Evolutionary conservation across 179 eudicot genomes (phyloP).

Genomic region (Actinidia chinensis): DNA sequence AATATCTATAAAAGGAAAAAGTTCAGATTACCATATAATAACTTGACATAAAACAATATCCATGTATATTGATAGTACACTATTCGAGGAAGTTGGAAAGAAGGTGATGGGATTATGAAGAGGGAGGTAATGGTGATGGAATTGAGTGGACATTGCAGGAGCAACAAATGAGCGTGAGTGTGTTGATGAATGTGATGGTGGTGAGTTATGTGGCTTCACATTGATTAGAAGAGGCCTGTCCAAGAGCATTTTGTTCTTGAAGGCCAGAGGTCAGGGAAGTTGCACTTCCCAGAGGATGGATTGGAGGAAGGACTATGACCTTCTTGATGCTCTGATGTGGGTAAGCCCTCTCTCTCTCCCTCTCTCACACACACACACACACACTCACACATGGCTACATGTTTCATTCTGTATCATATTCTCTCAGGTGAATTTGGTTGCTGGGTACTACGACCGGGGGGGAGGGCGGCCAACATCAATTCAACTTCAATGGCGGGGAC

Average conservation of each 20-base stretch:
- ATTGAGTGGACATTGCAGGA: background rate
- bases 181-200: background rate
- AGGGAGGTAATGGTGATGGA: background rate
- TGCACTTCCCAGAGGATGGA: conserved; percentile 48
- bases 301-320: conserved; percentile 60
- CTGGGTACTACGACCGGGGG: conserved; percentile 74
- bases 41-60: background rate
- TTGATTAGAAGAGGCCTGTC: conserved; percentile 56
- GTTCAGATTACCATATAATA: background rate
- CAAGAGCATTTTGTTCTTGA: conserved; percentile 55
- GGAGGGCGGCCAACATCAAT: conserved; percentile 68
- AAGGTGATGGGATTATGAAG: background rate
- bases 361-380: background rate
- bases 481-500: conserved; percentile 79
- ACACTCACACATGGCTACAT: no score
- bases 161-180: background rate
- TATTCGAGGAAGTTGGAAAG: background rate
- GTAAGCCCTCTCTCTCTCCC: conserved; percentile 1
- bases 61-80: background rate
- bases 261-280: conserved; percentile 66
- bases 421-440: conserved; percentile 55
- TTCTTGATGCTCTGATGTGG: conserved; percentile 46
- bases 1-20: no score
- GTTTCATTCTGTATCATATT: background rate
- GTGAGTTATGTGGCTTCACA: conserved; percentile 15